Evolutionary conservation across 495 filamentous ascomycete species (phyloP).

Genomic region (Rhypophila decipiens): DNA sequence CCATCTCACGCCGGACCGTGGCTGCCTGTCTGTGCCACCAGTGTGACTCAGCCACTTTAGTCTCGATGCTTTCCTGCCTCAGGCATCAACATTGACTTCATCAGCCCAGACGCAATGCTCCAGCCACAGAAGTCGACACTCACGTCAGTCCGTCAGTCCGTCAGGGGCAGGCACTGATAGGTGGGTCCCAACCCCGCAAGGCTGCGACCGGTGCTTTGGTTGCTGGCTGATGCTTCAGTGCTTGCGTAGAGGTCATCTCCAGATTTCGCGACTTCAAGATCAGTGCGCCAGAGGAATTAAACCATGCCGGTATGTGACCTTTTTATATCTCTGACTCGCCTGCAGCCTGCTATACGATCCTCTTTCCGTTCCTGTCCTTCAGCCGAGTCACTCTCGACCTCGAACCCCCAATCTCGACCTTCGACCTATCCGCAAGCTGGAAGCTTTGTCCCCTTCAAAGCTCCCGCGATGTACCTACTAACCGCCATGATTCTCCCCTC

Average conservation of each 20-base stretch:
- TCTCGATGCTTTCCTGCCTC: background rate
- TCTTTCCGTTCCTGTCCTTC: no score
- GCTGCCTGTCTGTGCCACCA: background rate
- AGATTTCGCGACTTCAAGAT: background rate
- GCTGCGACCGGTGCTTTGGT: constrained; percentile 12
- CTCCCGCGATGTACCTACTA: background rate
- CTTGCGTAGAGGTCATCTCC: background rate
- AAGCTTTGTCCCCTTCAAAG: no score
- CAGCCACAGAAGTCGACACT: no score
- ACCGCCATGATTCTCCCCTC: background rate
- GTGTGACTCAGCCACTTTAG: background rate
- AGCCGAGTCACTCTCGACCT: no score
- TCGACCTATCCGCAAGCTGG: background rate
- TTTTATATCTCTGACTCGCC: background rate
- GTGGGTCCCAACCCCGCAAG: constrained; percentile 24
- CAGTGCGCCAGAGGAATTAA: constrained; percentile 4
- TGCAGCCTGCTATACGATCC: background rate
- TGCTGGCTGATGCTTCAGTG: background rate
- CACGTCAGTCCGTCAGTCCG: background rate
- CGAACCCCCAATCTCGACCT: background rate
- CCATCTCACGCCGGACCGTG: background rate
- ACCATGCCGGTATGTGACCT: constrained; percentile 9
- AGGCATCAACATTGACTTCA: background rate
- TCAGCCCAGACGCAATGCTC: no score
- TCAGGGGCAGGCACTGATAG: constrained; percentile 1